Conservation (phyloP, 192 early-diverging fungal species). For the Spinellus fusiger region DNA sequence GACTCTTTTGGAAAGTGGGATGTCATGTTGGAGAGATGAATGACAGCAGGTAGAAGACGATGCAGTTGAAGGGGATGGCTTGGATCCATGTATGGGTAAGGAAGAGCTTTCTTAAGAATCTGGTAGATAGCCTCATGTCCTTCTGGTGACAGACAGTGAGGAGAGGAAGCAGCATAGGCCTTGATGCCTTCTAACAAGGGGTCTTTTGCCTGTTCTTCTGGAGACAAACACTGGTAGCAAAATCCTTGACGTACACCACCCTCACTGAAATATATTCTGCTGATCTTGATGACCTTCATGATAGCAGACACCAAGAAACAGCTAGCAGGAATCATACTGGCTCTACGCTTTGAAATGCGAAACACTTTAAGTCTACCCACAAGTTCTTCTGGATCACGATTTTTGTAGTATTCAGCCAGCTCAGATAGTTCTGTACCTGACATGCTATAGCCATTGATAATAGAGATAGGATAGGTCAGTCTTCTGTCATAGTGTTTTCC, state of each 20-base stretch:
- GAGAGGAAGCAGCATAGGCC: constrained; percentile 28
- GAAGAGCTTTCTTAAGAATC: constrained; percentile 20
- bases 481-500: constrained; percentile 5
- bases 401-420: constrained; percentile 31
- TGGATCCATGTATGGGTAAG: constrained; percentile 21
- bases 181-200: constrained; percentile 39
- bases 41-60: constrained; percentile 38
- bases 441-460: constrained; percentile 50
- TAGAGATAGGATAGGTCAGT: constrained; percentile 41
- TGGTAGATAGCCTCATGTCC: constrained; percentile 22
- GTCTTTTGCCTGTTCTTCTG: constrained; percentile 37
- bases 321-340: constrained; percentile 47
- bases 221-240: constrained; percentile 37
- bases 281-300: constrained; percentile 33
- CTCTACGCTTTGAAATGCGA: constrained; percentile 49
- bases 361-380: constrained; percentile 32
- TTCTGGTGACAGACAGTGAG: constrained; percentile 17
- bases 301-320: constrained; percentile 43
- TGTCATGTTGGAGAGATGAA: constrained; percentile 42
- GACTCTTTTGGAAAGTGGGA: constrained; percentile 48
- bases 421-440: constrained; percentile 31
- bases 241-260: constrained; percentile 54
- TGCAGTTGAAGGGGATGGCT: constrained; percentile 20
- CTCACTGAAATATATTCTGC: constrained; percentile 45
- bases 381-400: constrained; percentile 24